Conservation (phyloP, 768 basidiomycete species). For the Tylopilus felleus region DNA sequence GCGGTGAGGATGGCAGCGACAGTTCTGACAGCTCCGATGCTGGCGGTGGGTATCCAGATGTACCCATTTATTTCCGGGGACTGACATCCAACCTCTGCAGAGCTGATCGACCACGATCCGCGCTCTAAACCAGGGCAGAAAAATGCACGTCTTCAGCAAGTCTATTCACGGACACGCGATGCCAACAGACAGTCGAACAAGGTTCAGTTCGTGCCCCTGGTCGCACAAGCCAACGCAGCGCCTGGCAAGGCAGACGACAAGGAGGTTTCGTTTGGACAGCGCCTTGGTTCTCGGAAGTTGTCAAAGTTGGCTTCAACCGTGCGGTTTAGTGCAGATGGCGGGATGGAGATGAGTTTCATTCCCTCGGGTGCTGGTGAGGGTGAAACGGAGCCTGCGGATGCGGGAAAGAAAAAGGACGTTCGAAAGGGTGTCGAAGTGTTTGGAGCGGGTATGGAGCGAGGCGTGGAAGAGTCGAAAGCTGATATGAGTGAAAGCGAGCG, state of each 20-base stretch:
- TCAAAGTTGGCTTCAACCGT: conserved; percentile 15
- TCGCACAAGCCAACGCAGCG: conserved; percentile 36
- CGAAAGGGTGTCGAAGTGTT: conserved; percentile 73
- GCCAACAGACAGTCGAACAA: conserved; percentile 44
- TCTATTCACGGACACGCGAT: conserved; percentile 40
- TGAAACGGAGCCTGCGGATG: conserved; percentile 8
- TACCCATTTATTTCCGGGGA: conserved; percentile 8
- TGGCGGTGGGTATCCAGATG: conserved; percentile 40
- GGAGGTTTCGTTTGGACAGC: conserved; percentile 67
- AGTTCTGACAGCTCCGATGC: conserved; percentile 54
- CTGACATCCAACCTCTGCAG: conserved; percentile 30
- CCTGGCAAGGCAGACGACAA: conserved; percentile 37
- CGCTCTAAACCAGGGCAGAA: conserved; percentile 48
- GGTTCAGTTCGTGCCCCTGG: conserved; percentile 66
- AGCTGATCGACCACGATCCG: conserved; percentile 55
- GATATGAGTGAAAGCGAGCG: conserved; percentile 63
- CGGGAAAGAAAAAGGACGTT: conserved; percentile 33
- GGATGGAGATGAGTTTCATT: conserved; percentile 83
- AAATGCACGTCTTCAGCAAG: conserved; percentile 46
- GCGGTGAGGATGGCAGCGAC: conserved; percentile 43
- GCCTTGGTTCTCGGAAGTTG: conserved; percentile 39
- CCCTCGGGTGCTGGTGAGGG: conserved; percentile 42
- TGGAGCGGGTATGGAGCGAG: conserved; percentile 87
- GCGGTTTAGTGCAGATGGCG: conserved; percentile 48
- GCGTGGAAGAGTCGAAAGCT: conserved; percentile 46